Base-by-base conservation (phyloP, 2,329 filamentous ascomycete species). In the Hymenoscyphus repandus region DNA sequence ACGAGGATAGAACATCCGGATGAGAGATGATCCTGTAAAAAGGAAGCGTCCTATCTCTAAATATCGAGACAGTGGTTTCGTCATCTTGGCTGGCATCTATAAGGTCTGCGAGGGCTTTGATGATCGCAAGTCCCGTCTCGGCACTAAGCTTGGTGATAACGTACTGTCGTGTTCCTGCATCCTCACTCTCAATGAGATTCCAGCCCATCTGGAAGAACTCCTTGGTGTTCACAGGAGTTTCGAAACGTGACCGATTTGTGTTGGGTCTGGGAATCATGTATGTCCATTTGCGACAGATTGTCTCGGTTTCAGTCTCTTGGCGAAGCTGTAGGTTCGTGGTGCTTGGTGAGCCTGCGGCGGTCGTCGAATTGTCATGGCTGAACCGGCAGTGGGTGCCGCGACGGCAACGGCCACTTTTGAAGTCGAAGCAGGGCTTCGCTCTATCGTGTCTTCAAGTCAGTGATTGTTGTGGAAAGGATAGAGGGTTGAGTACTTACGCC, bases 21-120 rank as follows among this genome's bases (percentile, higher is more conserved):
- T 74, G 63, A 1, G 72, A 68, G 27, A 76, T 63, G 5, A 65
- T 68, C 42, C 65, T 58, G 33, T 74, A 62, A 45, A 76, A 70
- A 0, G 72, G 72, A 11, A 73, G 53, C 22, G 71, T 60, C 47
- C 45, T 51, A 50, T 57, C 47, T 56, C 30, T 56, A 38, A 62
- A 62, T 50, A 59, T 67, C n/a, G 54, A 53, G 38, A 58, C 10
- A 20, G 39, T 46, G 40, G 48, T 50, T 47, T 55, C 38, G 15
- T 58, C 51, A 22, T 22, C 51, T 50, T 42, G 50, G 43, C 43
- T 52, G 30, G 45, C 49, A 52, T 47, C 52, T 51, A 60, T 56
- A 36, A 48, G 50, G 32, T 59, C 54, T 9, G 51, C 54, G 41
- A 60, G 27, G 22, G 41, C 41, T 42, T 60, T 61, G 44, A 61